phyloP scores from a whole-genome alignment of 2,329 filamentous ascomycete species.

The Pestalotiopsis sp. region DNA sequence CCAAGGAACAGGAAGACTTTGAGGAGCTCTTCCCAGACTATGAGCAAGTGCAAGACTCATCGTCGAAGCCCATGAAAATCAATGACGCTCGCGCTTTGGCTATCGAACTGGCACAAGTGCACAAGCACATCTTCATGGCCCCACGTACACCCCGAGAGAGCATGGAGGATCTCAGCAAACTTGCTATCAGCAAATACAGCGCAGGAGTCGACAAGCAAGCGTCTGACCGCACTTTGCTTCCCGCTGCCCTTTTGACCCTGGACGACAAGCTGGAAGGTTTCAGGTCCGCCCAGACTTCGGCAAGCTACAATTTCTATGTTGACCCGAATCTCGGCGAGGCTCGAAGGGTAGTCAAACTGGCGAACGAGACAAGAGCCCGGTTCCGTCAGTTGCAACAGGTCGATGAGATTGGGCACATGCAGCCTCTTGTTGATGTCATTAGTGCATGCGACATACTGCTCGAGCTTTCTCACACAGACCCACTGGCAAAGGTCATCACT shows the following conservation, averaged over 20 bases:
- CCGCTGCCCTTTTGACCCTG: constrained; percentile 67
- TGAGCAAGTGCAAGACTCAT: constrained; percentile 36
- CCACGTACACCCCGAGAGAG: constrained; percentile 42
- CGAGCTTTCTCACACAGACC: constrained; percentile 76
- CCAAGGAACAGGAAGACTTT: constrained; percentile 74
- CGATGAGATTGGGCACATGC: constrained; percentile 73
- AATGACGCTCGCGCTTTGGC: constrained; percentile 56
- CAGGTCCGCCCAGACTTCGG: constrained; percentile 36
- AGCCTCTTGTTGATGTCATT: constrained; percentile 77
- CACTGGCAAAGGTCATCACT: constrained; percentile 82
- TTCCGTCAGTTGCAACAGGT: constrained; percentile 73
- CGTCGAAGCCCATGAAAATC: constrained; percentile 32
- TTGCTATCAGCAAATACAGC: constrained; percentile 43
- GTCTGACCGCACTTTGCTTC: constrained; percentile 60
- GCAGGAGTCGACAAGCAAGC: constrained; percentile 34
- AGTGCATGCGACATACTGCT: constrained; percentile 75
- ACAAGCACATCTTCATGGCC: constrained; percentile 56
- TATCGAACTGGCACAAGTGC: constrained; percentile 62
- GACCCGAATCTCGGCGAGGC: constrained; percentile 78
- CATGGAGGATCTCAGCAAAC: constrained; percentile 47
- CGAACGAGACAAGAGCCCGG: constrained; percentile 69
- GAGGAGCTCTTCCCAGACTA: constrained; percentile 81
- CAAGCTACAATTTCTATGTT: constrained; percentile 85
- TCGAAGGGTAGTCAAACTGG: constrained; percentile 70
- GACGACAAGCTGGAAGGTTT: constrained; percentile 61